phyloP scores from a whole-genome alignment of 2,329 filamentous ascomycete genomes.

The Trichoderma simmonsii region DNA sequence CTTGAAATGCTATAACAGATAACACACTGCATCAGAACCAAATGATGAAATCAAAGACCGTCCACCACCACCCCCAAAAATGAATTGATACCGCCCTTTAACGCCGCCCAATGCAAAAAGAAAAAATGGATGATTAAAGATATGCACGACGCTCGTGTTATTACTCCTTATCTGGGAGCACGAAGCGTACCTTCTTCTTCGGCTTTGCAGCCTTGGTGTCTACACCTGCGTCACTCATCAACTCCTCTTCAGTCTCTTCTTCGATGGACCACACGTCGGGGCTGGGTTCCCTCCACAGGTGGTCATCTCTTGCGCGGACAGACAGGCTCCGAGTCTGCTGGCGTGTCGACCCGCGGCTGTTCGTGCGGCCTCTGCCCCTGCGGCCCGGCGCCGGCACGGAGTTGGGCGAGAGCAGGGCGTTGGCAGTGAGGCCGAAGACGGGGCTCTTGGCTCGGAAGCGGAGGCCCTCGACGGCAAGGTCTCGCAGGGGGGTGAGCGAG shows the following conservation, averaged over 20 bases:
- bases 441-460: slow-evolving; percentile 32
- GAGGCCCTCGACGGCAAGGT: slow-evolving; percentile 39
- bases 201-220: slow-evolving; percentile 45
- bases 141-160: neutral
- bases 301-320: slow-evolving; percentile 37
- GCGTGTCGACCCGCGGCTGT: slow-evolving; percentile 30
- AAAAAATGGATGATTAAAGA: neutral
- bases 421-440: slow-evolving; percentile 30
- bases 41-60: slow-evolving; percentile 15
- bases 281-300: slow-evolving; percentile 55
- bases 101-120: slow-evolving; percentile 27
- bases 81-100: neutral
- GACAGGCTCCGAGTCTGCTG: slow-evolving; percentile 30
- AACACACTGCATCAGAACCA: neutral
- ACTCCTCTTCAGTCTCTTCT: slow-evolving; percentile 56
- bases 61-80: neutral
- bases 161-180: slow-evolving; percentile 45
- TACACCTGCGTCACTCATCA: slow-evolving; percentile 35
- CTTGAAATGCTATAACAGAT: slow-evolving; percentile 4
- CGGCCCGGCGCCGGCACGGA: slow-evolving; percentile 9
- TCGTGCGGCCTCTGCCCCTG: slow-evolving; percentile 26
- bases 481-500: slow-evolving; percentile 42
- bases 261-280: slow-evolving; percentile 59
- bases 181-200: slow-evolving; percentile 56
- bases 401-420: slow-evolving; percentile 29